Percentiles rank a stretch among this genome's conserved stretches.
phyloP scores from a whole-genome alignment of 2,329 filamentous ascomycete genomes.

The Fusarium agapanthi region DNA sequence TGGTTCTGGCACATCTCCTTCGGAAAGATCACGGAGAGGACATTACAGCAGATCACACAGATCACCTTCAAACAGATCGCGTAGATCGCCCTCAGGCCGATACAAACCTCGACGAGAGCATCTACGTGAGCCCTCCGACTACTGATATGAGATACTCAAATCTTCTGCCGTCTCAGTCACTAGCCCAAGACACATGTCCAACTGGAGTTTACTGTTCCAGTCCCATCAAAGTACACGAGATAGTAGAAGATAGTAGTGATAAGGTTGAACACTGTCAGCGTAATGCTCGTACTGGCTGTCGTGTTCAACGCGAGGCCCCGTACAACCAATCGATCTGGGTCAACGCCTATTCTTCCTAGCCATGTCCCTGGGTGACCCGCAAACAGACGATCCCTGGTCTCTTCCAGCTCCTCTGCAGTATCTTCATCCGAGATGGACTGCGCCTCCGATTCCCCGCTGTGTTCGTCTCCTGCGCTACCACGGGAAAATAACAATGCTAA shows the following conservation, averaged over 20 bases:
- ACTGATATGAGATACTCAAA: not conserved
- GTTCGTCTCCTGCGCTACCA: not conserved
- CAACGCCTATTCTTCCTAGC: not conserved
- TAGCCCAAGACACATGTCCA: constrained; percentile 8
- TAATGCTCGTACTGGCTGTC: not conserved
- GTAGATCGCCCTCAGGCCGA: not conserved
- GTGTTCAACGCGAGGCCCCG: not conserved
- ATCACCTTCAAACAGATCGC: not conserved
- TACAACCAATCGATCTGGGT: not conserved
- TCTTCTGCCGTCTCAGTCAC: rapidly evolving
- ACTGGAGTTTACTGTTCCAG: not conserved
- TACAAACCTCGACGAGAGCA: not conserved
- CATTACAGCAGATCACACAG: not conserved
- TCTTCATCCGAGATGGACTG: not conserved
- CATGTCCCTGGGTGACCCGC: rapidly evolving
- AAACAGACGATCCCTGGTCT: rapidly evolving
- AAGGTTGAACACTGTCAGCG: not conserved
- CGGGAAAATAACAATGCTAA: not conserved
- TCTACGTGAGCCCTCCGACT: not conserved
- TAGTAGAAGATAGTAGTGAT: constrained; percentile 6
- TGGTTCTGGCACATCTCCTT: not conserved
- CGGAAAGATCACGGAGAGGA: not conserved
- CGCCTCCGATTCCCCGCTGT: too few species aligned
- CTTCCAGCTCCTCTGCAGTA: rapidly evolving
- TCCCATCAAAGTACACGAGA: constrained; percentile 9